A percentile compares a stretch with the other conserved stretches of the same genome.
Conservation (phyloP, 257 asterid genomes). For the Nicotiana sylvestris region DNA sequence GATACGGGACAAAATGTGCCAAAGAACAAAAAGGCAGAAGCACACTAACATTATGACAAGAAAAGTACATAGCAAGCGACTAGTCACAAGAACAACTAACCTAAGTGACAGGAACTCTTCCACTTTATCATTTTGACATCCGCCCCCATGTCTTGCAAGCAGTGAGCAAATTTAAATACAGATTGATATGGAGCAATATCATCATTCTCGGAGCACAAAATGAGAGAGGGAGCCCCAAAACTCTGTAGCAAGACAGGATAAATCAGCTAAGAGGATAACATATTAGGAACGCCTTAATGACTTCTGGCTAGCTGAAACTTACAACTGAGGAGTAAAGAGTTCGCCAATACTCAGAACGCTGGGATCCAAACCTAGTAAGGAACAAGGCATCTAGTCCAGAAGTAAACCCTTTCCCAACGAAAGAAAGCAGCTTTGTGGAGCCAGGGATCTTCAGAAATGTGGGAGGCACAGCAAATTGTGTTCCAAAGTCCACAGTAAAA, state of each 20-base stretch:
- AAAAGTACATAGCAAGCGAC: not conserved
- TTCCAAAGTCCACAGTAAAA: constrained; percentile 63
- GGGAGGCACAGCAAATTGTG: constrained; percentile 59
- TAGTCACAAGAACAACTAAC: constrained; percentile 33
- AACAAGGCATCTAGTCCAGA: constrained; percentile 81
- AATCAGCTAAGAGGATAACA: constrained; percentile 12
- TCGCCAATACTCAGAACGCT: constrained; percentile 72
- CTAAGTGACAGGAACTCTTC: constrained; percentile 34
- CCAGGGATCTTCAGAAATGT: constrained; percentile 71
- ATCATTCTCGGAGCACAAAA: constrained; percentile 65
- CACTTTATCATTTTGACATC: constrained; percentile 53
- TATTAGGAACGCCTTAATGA: not conserved
- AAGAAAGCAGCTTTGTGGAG: constrained; percentile 57
- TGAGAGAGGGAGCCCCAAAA: constrained; percentile 69
- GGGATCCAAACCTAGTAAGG: constrained; percentile 75
- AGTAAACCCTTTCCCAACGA: constrained; percentile 70
- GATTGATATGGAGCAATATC: constrained; percentile 55
- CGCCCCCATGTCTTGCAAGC: constrained; percentile 63
- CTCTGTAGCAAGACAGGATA: constrained; percentile 34
- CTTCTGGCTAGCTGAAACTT: constrained; percentile 28
- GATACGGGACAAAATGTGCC: not conserved
- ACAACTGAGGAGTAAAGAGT: constrained; percentile 78
- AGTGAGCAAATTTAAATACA: constrained; percentile 50
- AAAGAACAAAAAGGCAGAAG: not conserved
- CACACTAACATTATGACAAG: not conserved